Conservation (phyloP, 345 rosid genomes). For the Citrus medica region DNA sequence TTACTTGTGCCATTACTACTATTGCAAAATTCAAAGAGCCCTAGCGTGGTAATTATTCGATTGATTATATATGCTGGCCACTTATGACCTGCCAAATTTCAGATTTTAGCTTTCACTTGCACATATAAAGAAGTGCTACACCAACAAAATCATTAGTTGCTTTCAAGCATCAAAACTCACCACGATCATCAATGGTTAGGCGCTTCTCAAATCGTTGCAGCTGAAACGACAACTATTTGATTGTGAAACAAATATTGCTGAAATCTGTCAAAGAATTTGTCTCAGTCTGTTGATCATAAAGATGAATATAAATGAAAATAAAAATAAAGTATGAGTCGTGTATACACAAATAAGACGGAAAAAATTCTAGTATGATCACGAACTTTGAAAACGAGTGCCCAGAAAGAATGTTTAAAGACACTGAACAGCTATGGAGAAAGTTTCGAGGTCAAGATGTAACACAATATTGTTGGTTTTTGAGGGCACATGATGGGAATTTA, state of each 20-base stretch:
- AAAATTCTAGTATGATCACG: background rate
- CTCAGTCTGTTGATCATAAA: background rate
- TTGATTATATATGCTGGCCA: background rate
- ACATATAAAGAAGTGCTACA: no score
- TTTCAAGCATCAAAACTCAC: no score
- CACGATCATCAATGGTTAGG: no score
- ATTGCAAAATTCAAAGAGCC: background rate
- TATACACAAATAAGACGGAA: background rate
- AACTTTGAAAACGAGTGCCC: background rate
- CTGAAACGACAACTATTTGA: background rate
- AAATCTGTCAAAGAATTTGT: background rate
- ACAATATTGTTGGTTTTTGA: no score
- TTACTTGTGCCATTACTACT: background rate
- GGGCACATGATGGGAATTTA: conserved; percentile 5
- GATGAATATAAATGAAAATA: no score
- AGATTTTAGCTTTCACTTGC: background rate
- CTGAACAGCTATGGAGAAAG: background rate
- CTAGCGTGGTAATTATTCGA: background rate
- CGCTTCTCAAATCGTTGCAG: background rate
- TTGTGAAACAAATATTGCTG: background rate
- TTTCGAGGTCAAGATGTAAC: background rate
- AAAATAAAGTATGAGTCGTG: background rate
- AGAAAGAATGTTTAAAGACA: background rate
- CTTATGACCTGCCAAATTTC: background rate
- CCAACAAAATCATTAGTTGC: no score